A percentile compares a stretch with the other conserved stretches of the same genome.
These are phyloP conservation scores for Emiliania huxleyi DNA, from an alignment of 78 protist species.

Conservation along the genomic window DNA sequence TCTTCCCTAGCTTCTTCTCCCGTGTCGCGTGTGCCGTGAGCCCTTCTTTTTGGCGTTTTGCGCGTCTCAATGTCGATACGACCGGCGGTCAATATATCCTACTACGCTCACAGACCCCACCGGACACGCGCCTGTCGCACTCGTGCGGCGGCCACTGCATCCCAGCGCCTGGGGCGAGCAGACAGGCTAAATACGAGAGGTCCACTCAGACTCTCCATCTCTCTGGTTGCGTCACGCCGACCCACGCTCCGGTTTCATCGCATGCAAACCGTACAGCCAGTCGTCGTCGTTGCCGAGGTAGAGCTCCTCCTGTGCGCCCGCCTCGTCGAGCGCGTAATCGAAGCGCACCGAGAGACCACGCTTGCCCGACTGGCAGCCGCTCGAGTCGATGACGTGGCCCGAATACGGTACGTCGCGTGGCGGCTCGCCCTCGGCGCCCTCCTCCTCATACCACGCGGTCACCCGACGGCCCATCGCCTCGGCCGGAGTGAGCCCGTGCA, in stretches of 20 bases:
- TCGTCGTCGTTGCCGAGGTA: not conserved
- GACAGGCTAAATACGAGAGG: no score
- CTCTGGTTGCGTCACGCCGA: no score
- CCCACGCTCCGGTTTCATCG: not conserved
- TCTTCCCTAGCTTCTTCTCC: no score
- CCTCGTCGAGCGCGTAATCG: not conserved
- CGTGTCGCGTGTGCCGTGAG: no score
- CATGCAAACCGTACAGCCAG: not conserved
- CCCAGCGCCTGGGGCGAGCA: no score
- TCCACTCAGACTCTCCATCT: no score
- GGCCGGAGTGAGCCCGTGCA: not conserved
- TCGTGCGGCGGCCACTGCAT: no score
- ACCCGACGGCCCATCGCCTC: not conserved
- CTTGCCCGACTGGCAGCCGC: not conserved
- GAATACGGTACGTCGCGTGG: not conserved
- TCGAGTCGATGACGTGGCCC: not conserved
- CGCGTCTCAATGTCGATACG: no score
- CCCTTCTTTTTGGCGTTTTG: no score
- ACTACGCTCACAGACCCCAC: no score
- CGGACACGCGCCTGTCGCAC: no score
- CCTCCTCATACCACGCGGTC: not conserved
- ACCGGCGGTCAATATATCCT: no score
- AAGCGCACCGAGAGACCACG: not conserved
- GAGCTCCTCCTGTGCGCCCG: not conserved
- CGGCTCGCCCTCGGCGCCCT: not conserved